Percentiles rank a stretch among this genome's conserved stretches.
Conservation (phyloP, 1,284 basidiomycete species). For the Trichosporon coremiiforme region DNA sequence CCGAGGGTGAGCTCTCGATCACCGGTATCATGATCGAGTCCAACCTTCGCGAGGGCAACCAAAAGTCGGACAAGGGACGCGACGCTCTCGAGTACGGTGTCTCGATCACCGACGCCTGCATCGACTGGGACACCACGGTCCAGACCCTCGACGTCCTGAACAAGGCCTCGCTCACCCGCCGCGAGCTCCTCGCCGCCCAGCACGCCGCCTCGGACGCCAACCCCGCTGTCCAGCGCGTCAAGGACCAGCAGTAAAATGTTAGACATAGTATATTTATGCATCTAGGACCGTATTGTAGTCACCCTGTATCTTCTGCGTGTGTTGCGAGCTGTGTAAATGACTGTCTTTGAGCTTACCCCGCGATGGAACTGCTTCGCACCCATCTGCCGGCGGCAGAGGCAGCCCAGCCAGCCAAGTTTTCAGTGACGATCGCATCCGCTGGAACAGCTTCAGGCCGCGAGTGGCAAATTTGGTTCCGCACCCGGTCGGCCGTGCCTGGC, state of each 20-base stretch:
- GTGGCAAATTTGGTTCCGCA: constrained; percentile 14
- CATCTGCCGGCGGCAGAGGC: neutral
- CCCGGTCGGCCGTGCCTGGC: constrained; percentile 3
- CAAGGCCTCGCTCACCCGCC: constrained; percentile 53
- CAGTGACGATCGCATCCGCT: neutral
- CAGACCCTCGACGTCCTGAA: constrained; percentile 75
- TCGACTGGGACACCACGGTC: constrained; percentile 77
- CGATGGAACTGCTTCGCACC: neutral
- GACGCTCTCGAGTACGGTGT: constrained; percentile 76
- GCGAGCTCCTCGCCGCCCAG: constrained; percentile 40
- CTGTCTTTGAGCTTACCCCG: neutral
- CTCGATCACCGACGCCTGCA: constrained; percentile 90
- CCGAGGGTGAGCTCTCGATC: constrained; percentile 70
- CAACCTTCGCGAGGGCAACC: constrained; percentile 82
- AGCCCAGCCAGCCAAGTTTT: neutral
- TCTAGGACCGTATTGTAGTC: constrained; percentile 13
- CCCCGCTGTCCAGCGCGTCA: constrained; percentile 32
- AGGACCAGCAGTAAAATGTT: constrained; percentile 16
- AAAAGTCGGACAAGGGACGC: constrained; percentile 65
- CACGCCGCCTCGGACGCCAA: constrained; percentile 26
- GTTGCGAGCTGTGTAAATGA: neutral
- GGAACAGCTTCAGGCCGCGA: neutral
- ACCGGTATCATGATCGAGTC: constrained; percentile 94
- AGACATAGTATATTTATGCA: constrained; percentile 13
- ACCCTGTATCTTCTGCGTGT: neutral